Conservation (phyloP, 768 basidiomycete species). For the Xerocomellus dryophilus region DNA sequence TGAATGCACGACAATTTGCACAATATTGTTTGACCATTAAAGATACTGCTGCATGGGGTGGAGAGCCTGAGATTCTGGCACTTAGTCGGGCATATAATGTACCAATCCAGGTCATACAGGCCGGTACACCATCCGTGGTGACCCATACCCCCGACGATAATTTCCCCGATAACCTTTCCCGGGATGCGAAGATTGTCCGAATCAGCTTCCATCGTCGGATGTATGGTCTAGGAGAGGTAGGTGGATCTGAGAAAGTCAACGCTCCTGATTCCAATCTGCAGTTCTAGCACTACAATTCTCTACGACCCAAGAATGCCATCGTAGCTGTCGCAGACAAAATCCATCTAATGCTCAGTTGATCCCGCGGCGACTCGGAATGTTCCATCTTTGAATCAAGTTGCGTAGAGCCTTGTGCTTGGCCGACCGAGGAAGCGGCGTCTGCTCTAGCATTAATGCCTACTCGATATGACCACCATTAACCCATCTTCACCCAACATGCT, state of each 20-base stretch:
- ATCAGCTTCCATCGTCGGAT: conserved; percentile 92
- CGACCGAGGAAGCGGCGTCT: background rate
- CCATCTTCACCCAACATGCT: background rate
- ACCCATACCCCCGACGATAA: conserved; percentile 61
- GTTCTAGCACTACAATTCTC: conserved; percentile 81
- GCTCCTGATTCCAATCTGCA: conserved; percentile 3
- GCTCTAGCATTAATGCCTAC: background rate
- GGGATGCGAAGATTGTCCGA: conserved; percentile 46
- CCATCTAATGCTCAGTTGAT: conserved; percentile 30
- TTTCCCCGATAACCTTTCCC: conserved; percentile 23
- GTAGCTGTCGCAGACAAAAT: conserved; percentile 31
- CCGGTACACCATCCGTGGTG: conserved; percentile 77
- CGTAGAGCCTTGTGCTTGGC: background rate
- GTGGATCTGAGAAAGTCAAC: conserved; percentile 24
- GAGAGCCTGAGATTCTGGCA: conserved; percentile 95
- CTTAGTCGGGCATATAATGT: conserved; percentile 75
- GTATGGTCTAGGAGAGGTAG: conserved; percentile 94
- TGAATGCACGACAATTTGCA: conserved; percentile 62
- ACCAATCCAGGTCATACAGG: conserved; percentile 90
- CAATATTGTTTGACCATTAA: conserved; percentile 76
- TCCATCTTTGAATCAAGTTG: background rate
- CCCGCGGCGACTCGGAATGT: background rate
- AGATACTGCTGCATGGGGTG: conserved; percentile 91
- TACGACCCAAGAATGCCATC: conserved; percentile 52
- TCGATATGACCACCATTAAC: background rate